Evolutionary conservation across 176 grass and related monocot genomes (phyloP), one percentile per base, ranked within the genome.

Genomic region (Zea luxurians): DNA sequence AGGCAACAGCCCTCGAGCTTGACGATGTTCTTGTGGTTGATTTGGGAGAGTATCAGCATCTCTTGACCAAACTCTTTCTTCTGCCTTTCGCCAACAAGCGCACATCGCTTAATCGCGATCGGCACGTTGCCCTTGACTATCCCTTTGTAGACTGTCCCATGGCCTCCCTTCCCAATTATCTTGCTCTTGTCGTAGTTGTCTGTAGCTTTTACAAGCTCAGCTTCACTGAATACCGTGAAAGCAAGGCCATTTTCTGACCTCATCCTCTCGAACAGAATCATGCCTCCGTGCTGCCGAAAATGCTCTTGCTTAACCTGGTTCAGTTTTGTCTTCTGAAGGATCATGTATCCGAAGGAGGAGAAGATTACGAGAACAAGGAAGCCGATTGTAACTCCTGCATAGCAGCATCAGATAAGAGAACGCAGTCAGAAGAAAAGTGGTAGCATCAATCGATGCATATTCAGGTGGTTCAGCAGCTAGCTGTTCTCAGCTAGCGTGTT

Each of bases 101-200:
- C 52, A 8, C 52, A 54, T 54, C 16, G 2, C 52, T 54, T 54
- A 8, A 54, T 54, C 3, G 52, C 52, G n/a, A 54, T 0, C 0
- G 0, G 52, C 52, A 54, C n/a, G 52, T 53, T 53, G 13, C 2
- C 0, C 50, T 53, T 53, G 17, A 53, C 50, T 53, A 17, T 53
- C 13, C 50, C 50, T 53, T 53, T 53, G 50, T 53, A 53, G 50
- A 53, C 50, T 17, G 71, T 68, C 0, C 84, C 89, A 8, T 88
- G 78, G 0, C 89, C 85, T 71, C 89, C 89, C 27, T 81, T 60
- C 3, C 85, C 81, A 37, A 91, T 35, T 42, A 91, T 38, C 44
- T n/a, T 65, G 2, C 53, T 80, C 48, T 21, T 91, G 8, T 91
- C 85, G 1, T 78, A 88, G 35, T 88, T 78, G 53, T 91, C 37